These are phyloP conservation scores for Cicer judaicum DNA, from an alignment of 306 rosid genomes.

Conservation along the genomic window DNA sequence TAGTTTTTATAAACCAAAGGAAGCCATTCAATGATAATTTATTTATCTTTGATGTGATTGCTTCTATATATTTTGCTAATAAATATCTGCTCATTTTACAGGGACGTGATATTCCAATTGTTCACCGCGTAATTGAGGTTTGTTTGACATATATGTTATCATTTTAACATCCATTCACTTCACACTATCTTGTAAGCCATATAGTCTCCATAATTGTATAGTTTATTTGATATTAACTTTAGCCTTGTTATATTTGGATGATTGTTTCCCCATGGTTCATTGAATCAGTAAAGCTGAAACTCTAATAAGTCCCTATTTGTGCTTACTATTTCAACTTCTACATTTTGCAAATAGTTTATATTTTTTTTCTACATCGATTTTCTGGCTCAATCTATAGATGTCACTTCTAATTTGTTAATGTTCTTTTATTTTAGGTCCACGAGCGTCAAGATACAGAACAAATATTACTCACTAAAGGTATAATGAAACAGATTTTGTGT, in stretches of 20 bases:
- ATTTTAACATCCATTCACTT: constrained; percentile 19
- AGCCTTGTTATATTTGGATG: neutral
- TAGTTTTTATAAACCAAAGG: neutral
- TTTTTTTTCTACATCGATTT: neutral
- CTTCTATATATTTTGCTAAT: constrained; percentile 35
- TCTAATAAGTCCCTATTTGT: neutral
- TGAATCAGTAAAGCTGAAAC: constrained; percentile 11
- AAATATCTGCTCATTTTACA: constrained; percentile 41
- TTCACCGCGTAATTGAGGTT: constrained; percentile 80
- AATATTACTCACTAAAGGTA: constrained; percentile 82
- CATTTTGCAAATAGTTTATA: neutral
- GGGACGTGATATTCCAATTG: constrained; percentile 83
- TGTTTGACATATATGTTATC: constrained; percentile 19
- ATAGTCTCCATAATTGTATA: neutral
- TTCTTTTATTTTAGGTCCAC: constrained; percentile 62
- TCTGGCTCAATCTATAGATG: neutral
- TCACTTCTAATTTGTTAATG: neutral
- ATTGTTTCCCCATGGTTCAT: constrained; percentile 9
- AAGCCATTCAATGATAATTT: neutral
- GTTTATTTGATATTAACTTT: neutral
- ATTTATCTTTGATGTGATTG: neutral
- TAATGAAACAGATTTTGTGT: constrained; percentile 1
- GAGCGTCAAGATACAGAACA: constrained; percentile 60
- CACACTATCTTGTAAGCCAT: neutral
- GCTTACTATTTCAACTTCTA: constrained; percentile 1